Evolutionary conservation across 1,284 basidiomycete species (phyloP).

Genomic region (Apiotrichum porosum): DNA sequence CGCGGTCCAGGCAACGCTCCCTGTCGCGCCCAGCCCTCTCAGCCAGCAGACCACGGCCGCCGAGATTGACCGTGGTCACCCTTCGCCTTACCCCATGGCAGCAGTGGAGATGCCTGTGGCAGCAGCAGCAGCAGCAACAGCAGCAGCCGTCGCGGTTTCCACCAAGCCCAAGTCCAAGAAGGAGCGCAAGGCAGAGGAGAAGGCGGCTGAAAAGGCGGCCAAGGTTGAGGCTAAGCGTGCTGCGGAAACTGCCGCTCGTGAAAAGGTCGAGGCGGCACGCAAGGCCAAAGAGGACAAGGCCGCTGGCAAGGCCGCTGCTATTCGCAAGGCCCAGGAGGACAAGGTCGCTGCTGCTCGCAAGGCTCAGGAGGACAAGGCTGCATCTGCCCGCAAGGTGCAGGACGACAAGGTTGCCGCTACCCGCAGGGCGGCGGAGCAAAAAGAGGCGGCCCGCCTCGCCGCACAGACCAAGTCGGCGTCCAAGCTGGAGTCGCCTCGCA

Average conservation of each 20-base stretch:
- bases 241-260: not conserved
- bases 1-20: constrained; percentile 10
- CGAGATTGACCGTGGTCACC: constrained; percentile 8
- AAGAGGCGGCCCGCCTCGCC: not conserved
- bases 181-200: constrained; percentile 63
- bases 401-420: constrained; percentile 14
- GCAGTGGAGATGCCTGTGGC: not conserved
- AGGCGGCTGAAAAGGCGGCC: constrained; percentile 13
- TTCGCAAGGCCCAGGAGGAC: constrained; percentile 14
- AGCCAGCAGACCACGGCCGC: constrained; percentile 27
- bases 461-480: constrained; percentile 15
- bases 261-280: constrained; percentile 22
- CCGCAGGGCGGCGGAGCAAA: not conserved
- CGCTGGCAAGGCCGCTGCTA: constrained; percentile 23
- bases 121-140: not conserved
- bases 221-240: constrained; percentile 7
- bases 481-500: no score
- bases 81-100: constrained; percentile 1
- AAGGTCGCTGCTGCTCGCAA: constrained; percentile 18
- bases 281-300: constrained; percentile 24
- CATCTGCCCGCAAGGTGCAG: constrained; percentile 12
- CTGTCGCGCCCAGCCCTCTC: constrained; percentile 24
- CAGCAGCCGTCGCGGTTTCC: constrained; percentile 1
- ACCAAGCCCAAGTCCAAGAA: constrained; percentile 62
- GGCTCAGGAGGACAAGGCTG: constrained; percentile 17